A percentile compares a stretch with the other conserved stretches of the same genome.
Evolutionary conservation across 805 yeast genomes (phyloP).

Genomic region (Pichia paraexigua): DNA sequence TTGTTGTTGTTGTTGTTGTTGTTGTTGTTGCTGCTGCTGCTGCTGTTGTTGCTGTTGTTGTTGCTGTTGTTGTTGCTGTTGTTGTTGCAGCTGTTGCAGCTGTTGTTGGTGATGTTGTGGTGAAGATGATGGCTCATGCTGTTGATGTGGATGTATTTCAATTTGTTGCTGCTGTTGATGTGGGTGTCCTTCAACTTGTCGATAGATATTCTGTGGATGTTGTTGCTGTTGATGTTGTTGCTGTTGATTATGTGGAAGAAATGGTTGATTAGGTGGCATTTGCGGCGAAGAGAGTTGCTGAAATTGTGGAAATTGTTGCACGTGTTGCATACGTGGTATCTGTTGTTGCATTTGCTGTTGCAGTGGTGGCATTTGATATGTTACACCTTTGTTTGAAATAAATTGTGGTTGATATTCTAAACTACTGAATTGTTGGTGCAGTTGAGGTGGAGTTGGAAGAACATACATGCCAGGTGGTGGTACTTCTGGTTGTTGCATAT

Average conservation of each 20-base stretch:
- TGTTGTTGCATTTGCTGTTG: too few relatives aligned
- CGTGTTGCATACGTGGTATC: background rate
- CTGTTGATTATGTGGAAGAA: background rate
- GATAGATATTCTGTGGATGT: background rate
- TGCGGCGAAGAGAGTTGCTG: background rate
- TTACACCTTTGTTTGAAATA: background rate
- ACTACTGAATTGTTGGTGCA: background rate
- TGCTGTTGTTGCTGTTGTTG: background rate
- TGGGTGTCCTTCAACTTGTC: background rate
- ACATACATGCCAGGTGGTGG: background rate
- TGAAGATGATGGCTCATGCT: background rate
- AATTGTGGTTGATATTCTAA: background rate
- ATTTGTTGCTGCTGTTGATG: background rate
- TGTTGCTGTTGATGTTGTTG: background rate
- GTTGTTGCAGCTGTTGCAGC: too few relatives aligned
- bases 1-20: background rate
- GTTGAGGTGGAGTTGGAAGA: background rate
- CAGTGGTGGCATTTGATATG: background rate
- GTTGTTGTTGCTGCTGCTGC: background rate
- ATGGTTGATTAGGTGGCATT: background rate
- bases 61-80: background rate
- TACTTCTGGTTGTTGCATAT: background rate
- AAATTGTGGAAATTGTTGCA: background rate
- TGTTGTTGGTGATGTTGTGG: background rate
- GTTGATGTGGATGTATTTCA: background rate